These are phyloP conservation scores for Phytopythium montanum DNA, from an alignment of 352 stramenopile genomes.

Conservation along the genomic window DNA sequence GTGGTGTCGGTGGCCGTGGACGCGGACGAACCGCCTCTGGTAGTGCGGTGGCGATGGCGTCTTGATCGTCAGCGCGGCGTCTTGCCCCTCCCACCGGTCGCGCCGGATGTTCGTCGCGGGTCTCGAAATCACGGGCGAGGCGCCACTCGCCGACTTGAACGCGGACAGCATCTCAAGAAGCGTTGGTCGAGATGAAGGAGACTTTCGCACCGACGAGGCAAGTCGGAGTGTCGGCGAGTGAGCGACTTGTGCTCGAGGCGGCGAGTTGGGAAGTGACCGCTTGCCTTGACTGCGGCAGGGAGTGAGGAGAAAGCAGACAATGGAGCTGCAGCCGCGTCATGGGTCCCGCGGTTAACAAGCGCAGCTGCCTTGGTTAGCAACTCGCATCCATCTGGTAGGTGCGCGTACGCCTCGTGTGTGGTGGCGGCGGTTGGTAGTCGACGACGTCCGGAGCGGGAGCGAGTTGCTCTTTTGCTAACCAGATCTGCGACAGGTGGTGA, in stretches of 20 bases:
- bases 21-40: background rate
- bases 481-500: no score
- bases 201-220: no score
- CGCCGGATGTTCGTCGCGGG: background rate
- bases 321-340: background rate
- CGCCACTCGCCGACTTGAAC: background rate
- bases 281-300: background rate
- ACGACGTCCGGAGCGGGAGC: background rate
- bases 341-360: background rate
- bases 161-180: background rate
- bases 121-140: background rate
- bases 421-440: no score
- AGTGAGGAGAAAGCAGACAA: background rate
- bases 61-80: background rate
- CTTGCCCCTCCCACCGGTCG: background rate
- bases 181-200: background rate
- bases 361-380: background rate
- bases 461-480: background rate
- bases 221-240: background rate
- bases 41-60: background rate
- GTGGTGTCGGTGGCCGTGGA: background rate
- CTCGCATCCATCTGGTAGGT: background rate
- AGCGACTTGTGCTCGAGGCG: conserved; percentile 11
- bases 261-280: conserved; percentile 32
- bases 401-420: background rate